A percentile compares a stretch with the other conserved stretches of the same genome.
Evolutionary conservation across 208 protist genomes (phyloP).

Genomic region (Leishmania gerbilli): DNA sequence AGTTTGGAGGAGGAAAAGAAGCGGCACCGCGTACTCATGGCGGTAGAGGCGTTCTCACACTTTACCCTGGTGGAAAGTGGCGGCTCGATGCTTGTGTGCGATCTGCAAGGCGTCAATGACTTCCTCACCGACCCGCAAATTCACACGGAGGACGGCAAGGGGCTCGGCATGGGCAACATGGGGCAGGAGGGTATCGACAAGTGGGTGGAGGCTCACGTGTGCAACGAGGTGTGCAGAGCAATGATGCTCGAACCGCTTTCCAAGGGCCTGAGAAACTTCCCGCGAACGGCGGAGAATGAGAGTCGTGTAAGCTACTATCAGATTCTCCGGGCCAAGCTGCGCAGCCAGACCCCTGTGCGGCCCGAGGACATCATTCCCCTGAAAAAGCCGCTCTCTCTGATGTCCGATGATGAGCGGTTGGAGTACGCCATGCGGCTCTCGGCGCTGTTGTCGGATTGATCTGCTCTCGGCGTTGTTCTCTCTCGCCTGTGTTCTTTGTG

Average conservation of each 20-base stretch:
- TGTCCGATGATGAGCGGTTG: slow-evolving; percentile 72
- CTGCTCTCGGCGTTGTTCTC: neutral
- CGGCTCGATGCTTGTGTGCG: slow-evolving; percentile 76
- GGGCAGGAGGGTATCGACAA: slow-evolving; percentile 79
- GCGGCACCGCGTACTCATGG: slow-evolving; percentile 59
- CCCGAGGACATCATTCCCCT: slow-evolving; percentile 57
- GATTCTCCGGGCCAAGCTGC: slow-evolving; percentile 48
- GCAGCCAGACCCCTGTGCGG: slow-evolving; percentile 33
- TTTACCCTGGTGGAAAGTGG: slow-evolving; percentile 73
- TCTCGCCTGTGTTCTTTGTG: neutral
- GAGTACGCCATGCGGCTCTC: slow-evolving; percentile 73
- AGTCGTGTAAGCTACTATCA: slow-evolving; percentile 48
- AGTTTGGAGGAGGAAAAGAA: slow-evolving; percentile 35
- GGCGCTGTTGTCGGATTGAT: slow-evolving; percentile 36
- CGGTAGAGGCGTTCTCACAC: slow-evolving; percentile 88
- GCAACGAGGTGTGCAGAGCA: slow-evolving; percentile 70
- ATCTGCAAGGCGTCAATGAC: slow-evolving; percentile 85
- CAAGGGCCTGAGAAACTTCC: neutral
- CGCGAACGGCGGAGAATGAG: slow-evolving; percentile 3
- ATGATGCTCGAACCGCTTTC: slow-evolving; percentile 47
- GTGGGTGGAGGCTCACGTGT: slow-evolving; percentile 67
- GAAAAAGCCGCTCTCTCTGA: slow-evolving; percentile 65
- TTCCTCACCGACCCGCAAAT: slow-evolving; percentile 88
- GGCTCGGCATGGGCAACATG: slow-evolving; percentile 85
- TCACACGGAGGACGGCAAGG: slow-evolving; percentile 76